phyloP scores from a whole-genome alignment of 1,284 basidiomycete species.

The Marasmius sp. region DNA sequence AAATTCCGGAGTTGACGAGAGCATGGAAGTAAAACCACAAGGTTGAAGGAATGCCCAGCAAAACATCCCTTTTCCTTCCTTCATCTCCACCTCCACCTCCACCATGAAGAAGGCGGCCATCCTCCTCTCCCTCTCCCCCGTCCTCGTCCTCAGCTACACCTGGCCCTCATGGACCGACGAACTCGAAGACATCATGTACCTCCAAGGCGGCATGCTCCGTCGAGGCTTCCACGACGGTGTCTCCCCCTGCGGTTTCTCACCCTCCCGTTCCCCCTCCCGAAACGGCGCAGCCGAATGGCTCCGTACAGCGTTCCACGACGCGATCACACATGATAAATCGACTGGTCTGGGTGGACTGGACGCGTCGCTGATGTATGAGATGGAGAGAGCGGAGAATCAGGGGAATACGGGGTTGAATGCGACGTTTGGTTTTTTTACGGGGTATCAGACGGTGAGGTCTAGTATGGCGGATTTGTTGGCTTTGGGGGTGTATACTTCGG shows the following conservation, averaged over 20 bases:
- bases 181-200: slow-evolving; percentile 2
- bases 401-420: not conserved
- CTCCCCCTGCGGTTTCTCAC: not conserved
- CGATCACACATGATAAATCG: not conserved
- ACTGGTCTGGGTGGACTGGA: not conserved
- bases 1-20: too few relatives aligned
- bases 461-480: slow-evolving; percentile 2
- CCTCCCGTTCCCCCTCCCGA: not conserved
- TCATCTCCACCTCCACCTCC: too few relatives aligned
- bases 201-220: not conserved
- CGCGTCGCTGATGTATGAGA: not conserved
- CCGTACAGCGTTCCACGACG: not conserved
- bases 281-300: not conserved
- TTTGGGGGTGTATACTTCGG: not conserved
- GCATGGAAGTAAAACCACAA: too few relatives aligned
- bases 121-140: not conserved
- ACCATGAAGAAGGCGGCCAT: too few relatives aligned
- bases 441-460: not conserved
- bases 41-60: too few relatives aligned
- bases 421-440: not conserved
- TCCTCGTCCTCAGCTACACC: not conserved
- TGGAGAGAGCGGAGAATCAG: not conserved
- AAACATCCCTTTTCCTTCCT: too few relatives aligned
- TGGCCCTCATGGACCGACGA: slow-evolving; percentile 1
- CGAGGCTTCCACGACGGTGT: not conserved